A percentile compares a stretch with the other conserved stretches of the same genome.
Evolutionary conservation across 2,329 filamentous ascomycete genomes (phyloP).

Genomic region (Epichloe gansuensis): DNA sequence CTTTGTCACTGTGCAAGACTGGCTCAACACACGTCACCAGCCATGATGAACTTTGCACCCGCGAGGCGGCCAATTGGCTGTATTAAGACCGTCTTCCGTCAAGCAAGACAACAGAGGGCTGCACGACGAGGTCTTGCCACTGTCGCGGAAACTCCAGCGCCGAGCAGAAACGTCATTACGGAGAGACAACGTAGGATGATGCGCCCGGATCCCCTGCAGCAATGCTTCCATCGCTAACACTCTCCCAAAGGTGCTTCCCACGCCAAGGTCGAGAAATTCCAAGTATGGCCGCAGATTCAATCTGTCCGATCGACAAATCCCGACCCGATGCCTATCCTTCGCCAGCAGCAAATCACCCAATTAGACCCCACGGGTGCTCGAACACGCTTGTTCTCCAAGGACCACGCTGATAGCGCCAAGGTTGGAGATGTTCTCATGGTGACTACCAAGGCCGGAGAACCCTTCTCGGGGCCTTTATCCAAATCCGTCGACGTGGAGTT

Average conservation of each 20-base stretch:
- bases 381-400: slow-evolving; percentile 64
- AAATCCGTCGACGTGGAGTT: slow-evolving; percentile 75
- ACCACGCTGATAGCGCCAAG: slow-evolving; percentile 67
- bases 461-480: slow-evolving; percentile 78
- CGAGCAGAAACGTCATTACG: slow-evolving; percentile 17
- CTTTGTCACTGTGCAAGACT: neutral
- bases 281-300: slow-evolving; percentile 43
- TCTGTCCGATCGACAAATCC: slow-evolving; percentile 44
- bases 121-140: slow-evolving; percentile 37
- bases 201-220: neutral
- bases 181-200: slow-evolving; percentile 24
- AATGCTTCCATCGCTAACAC: slow-evolving; percentile 8
- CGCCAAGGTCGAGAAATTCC: slow-evolving; percentile 29
- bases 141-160: slow-evolving; percentile 12
- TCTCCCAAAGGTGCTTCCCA: slow-evolving; percentile 20
- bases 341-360: slow-evolving; percentile 52
- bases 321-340: slow-evolving; percentile 57
- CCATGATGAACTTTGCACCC: slow-evolving; percentile 48
- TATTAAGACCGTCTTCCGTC: slow-evolving; percentile 53
- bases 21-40: slow-evolving; percentile 9
- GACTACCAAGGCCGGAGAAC: slow-evolving; percentile 66
- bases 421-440: slow-evolving; percentile 88
- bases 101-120: slow-evolving; percentile 38
- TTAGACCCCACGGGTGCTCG: slow-evolving; percentile 82
- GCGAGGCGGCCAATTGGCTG: slow-evolving; percentile 57